Evolutionary conservation across 305 asterid genomes (phyloP).

Genomic region (Salvia sclarea): DNA sequence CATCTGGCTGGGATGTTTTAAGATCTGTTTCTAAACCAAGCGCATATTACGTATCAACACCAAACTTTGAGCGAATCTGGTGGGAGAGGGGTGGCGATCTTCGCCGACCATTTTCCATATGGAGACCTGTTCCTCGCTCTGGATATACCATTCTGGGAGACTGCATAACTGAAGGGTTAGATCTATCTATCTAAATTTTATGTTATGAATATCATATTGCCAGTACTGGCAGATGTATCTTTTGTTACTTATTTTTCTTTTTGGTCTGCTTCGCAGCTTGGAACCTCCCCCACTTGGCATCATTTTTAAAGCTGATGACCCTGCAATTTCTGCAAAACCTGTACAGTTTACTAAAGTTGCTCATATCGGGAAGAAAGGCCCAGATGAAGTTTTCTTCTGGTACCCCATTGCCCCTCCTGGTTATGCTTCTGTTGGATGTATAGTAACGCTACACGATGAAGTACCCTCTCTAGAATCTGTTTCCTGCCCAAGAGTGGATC

Average conservation of each 20-base stretch:
- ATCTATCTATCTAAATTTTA: slow-evolving; percentile 26
- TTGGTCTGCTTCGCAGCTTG: slow-evolving; percentile 56
- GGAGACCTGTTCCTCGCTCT: slow-evolving; percentile 92
- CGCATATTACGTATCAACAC: slow-evolving; percentile 71
- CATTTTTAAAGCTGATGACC: slow-evolving; percentile 79
- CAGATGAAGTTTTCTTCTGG: slow-evolving; percentile 93
- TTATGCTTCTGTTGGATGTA: slow-evolving; percentile 91
- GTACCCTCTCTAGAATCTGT: slow-evolving; percentile 68
- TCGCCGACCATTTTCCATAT: slow-evolving; percentile 89
- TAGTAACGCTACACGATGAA: slow-evolving; percentile 70
- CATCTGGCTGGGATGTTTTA: slow-evolving; percentile 93
- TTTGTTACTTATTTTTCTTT: slow-evolving; percentile 31
- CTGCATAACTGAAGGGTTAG: slow-evolving; percentile 95
- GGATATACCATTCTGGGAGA: slow-evolving; percentile 91
- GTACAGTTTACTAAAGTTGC: slow-evolving; percentile 92
- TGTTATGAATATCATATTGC: slow-evolving; percentile 18
- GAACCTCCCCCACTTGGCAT: slow-evolving; percentile 98
- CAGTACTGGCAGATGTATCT: background rate
- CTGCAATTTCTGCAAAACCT: slow-evolving; percentile 83
- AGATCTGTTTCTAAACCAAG: slow-evolving; percentile 84
- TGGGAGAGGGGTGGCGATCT: slow-evolving; percentile 98
- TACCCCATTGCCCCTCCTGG: slow-evolving; percentile 99
- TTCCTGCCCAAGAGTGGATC: slow-evolving; percentile 96
- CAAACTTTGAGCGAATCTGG: slow-evolving; percentile 95
- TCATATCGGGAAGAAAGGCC: slow-evolving; percentile 74